Conservation (phyloP, 306 rosid genomes). For the Mimosa pudica region DNA sequence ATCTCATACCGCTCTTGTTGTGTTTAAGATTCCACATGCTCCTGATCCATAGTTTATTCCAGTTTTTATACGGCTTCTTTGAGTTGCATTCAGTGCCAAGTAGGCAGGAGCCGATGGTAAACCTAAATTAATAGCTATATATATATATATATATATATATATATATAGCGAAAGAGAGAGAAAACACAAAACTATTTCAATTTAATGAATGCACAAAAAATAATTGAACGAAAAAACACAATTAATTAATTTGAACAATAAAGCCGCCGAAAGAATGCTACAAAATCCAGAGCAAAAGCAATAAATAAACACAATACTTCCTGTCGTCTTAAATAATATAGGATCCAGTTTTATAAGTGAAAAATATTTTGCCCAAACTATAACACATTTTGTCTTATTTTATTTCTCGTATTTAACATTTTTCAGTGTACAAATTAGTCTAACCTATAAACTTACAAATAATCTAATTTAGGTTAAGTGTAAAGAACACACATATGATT, state of each 20-base stretch:
- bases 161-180: neutral
- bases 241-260: neutral
- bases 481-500: no score
- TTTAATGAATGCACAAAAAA: neutral
- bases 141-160: neutral
- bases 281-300: no score
- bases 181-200: neutral
- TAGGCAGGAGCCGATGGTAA: neutral
- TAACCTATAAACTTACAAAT: no score
- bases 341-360: no score
- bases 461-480: no score
- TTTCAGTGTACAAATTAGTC: no score
- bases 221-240: neutral
- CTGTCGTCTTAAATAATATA: no score
- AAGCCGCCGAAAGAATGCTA: neutral
- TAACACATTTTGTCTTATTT: no score
- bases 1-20: neutral
- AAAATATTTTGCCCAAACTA: no score
- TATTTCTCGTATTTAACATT: no score
- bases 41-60: neutral
- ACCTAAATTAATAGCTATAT: neutral
- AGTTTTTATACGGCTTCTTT: neutral
- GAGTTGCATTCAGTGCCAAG: neutral
- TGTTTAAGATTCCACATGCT: neutral
- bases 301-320: no score